Evolutionary conservation across 2,329 filamentous ascomycete species (phyloP).

Genomic region (Paraconiothyrium brasiliense): DNA sequence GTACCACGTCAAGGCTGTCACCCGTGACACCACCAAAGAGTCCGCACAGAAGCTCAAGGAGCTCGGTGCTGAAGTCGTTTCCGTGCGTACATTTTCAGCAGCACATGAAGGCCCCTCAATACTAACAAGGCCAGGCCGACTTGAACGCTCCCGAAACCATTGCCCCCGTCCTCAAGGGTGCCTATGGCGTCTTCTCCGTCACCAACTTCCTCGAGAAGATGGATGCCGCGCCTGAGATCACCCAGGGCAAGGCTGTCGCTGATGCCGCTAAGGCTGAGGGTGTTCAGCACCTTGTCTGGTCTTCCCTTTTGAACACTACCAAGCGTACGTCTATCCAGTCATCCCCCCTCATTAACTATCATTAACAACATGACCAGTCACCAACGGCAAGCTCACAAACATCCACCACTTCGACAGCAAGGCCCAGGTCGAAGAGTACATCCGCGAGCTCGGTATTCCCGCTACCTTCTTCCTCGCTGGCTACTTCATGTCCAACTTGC

Average conservation of each 20-base stretch:
- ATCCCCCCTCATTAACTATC: not conserved
- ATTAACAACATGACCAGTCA: slow-evolving; percentile 15
- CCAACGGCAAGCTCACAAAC: slow-evolving; percentile 45
- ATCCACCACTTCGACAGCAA: slow-evolving; percentile 66
- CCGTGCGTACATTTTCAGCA: slow-evolving; percentile 14
- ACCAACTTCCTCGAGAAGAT: slow-evolving; percentile 28
- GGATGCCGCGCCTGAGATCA: slow-evolving; percentile 25
- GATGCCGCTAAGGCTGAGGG: slow-evolving; percentile 28
- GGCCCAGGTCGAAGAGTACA: slow-evolving; percentile 64
- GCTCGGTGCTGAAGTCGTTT: slow-evolving; percentile 32
- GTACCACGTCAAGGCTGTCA: slow-evolving; percentile 60
- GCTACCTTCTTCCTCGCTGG: slow-evolving; percentile 61
- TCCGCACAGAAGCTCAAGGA: slow-evolving; percentile 28
- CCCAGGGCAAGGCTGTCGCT: slow-evolving; percentile 34
- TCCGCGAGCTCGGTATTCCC: slow-evolving; percentile 58
- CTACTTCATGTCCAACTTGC: slow-evolving; percentile 58
- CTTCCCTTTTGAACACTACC: slow-evolving; percentile 29
- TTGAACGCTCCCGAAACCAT: slow-evolving; percentile 18
- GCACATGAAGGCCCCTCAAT: not conserved
- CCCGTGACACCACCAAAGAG: slow-evolving; percentile 52
- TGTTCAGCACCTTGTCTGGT: slow-evolving; percentile 34
- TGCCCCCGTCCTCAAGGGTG: slow-evolving; percentile 14
- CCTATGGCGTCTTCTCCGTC: slow-evolving; percentile 9
- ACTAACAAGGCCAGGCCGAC: slow-evolving; percentile 14
- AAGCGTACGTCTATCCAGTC: slow-evolving; percentile 13